Evolutionary conservation across 129 eudicot species (phyloP).

Genomic region (carrot (Daucus carota)): DNA sequence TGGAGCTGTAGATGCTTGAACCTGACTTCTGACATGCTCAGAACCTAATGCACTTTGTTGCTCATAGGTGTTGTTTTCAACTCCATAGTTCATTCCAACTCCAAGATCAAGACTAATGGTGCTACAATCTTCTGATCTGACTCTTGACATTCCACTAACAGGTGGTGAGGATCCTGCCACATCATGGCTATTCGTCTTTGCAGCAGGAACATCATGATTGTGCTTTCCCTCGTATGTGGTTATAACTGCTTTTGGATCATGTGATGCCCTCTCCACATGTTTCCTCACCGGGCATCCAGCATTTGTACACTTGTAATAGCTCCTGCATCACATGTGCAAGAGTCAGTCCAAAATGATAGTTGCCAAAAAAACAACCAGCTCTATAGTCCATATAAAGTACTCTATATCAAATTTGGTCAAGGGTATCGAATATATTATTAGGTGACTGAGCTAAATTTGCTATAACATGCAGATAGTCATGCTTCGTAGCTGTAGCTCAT

Average conservation of each 20-base stretch:
- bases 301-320: conserved; percentile 89
- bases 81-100: conserved; percentile 43
- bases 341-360: neutral
- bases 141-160: conserved; percentile 26
- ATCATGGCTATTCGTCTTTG: conserved; percentile 50
- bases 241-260: conserved; percentile 92
- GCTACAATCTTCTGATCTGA: conserved; percentile 36
- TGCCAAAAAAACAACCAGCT: neutral
- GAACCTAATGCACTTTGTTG: conserved; percentile 25
- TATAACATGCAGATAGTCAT: neutral
- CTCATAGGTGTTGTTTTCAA: conserved; percentile 26
- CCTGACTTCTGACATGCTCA: conserved; percentile 27
- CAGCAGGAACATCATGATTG: conserved; percentile 83
- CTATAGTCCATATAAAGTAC: neutral
- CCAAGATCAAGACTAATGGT: conserved; percentile 76
- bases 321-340: conserved; percentile 35
- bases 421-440: neutral
- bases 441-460: neutral
- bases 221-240: conserved; percentile 97
- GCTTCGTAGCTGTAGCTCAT: neutral
- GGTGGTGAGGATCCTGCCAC: conserved; percentile 25
- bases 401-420: neutral
- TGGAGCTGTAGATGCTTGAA: conserved; percentile 36
- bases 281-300: conserved; percentile 77
- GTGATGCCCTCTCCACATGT: conserved; percentile 91